A percentile compares a stretch with the other conserved stretches of the same genome.
Evolutionary conservation across 768 basidiomycete genomes (phyloP).

Genomic region (Amylocystis lapponica): DNA sequence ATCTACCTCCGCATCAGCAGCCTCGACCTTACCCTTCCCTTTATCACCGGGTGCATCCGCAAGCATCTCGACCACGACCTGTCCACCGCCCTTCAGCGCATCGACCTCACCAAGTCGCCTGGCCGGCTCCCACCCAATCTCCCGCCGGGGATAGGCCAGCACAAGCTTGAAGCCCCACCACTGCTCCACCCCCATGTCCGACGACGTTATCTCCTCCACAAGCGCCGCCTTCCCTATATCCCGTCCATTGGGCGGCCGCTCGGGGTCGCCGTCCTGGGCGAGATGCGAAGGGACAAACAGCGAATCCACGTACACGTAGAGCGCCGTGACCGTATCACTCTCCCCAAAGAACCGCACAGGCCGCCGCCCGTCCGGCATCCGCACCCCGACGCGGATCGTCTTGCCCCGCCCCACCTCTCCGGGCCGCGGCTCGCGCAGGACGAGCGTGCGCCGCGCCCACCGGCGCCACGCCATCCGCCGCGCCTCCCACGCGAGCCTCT

Average conservation of each 20-base stretch:
- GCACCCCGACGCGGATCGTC: conserved; percentile 52
- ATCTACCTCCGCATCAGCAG: conserved; percentile 25
- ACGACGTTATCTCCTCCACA: conserved; percentile 29
- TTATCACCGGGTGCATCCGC: conserved; percentile 13
- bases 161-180: conserved; percentile 76
- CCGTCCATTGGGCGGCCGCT: conserved; percentile 32
- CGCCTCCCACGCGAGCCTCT: conserved; percentile 17
- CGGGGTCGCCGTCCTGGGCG: conserved; percentile 36
- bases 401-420: conserved; percentile 24
- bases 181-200: conserved; percentile 23
- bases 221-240: conserved; percentile 26
- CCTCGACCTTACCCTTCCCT: conserved; percentile 12
- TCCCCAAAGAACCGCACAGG: conserved; percentile 51
- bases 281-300: conserved; percentile 43
- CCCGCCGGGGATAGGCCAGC: conserved; percentile 63
- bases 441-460: conserved; percentile 49
- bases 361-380: conserved; percentile 44
- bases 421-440: conserved; percentile 29
- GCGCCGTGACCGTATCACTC: conserved; percentile 46
- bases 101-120: conserved; percentile 40
- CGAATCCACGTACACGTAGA: conserved; percentile 72
- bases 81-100: conserved; percentile 52
- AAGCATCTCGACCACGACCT: conserved; percentile 56
- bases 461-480: conserved; percentile 48
- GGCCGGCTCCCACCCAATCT: conserved; percentile 44